These are phyloP conservation scores for Zoysia pacifica DNA, from an alignment of 176 grass and related monocot species.

Conservation along the genomic window DNA sequence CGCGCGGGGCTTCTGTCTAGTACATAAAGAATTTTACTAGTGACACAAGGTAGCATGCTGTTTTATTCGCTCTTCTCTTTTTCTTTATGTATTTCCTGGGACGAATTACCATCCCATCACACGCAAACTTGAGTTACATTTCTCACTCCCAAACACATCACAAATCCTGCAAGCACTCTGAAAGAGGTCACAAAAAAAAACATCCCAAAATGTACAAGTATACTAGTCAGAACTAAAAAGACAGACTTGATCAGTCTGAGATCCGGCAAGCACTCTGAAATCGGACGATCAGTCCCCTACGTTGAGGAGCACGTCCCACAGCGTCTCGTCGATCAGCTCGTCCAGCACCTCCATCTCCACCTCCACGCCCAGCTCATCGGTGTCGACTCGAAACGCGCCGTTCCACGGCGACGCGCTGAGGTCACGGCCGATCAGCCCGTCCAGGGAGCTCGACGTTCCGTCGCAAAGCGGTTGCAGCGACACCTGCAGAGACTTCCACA, in stretches of 20 bases:
- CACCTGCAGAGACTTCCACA: conserved; percentile 52
- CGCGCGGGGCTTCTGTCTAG: too few species aligned
- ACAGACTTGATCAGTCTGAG: not conserved
- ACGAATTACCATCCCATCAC: not conserved
- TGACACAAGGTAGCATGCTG: not conserved
- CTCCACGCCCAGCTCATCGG: conserved; percentile 49
- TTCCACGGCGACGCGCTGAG: conserved; percentile 61
- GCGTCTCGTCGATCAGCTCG: conserved; percentile 73
- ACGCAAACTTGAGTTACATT: conserved; percentile 20
- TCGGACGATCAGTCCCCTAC: conserved; percentile 40
- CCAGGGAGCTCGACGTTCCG: conserved; percentile 33
- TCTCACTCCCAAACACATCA: conserved; percentile 19
- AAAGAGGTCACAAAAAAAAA: not conserved
- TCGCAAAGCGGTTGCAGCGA: conserved; percentile 22
- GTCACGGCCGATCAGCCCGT: conserved; percentile 67
- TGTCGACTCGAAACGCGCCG: conserved; percentile 50
- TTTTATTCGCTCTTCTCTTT: conserved; percentile 1
- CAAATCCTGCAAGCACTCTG: conserved; percentile 33
- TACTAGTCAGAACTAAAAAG: conserved; percentile 1
- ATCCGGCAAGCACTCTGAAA: too few species aligned
- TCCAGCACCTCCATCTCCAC: conserved; percentile 64
- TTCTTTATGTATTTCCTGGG: conserved; percentile 17
- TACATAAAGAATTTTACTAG: too few species aligned
- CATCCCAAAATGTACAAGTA: conserved; percentile 45
- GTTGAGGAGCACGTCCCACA: conserved; percentile 73